These are phyloP conservation scores for Mercurialis annua DNA, from an alignment of 345 rosid genomes.

Conservation along the genomic window DNA sequence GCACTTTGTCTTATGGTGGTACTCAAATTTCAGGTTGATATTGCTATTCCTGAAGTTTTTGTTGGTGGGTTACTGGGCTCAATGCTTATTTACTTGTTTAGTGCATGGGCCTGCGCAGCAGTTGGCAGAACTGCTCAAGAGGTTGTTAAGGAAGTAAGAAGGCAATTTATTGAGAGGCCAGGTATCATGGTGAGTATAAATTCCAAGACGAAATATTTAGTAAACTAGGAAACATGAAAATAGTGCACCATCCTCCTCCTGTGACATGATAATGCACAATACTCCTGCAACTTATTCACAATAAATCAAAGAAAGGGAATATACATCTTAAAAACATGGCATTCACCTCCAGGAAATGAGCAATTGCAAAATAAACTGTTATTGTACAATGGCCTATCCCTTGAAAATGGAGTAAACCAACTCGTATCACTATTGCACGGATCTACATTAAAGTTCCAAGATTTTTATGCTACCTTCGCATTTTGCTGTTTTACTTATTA, in stretches of 20 bases:
- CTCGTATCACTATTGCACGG: not conserved
- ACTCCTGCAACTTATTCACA: too few species aligned
- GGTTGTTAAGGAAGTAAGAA: conserved; percentile 97
- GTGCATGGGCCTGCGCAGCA: conserved; percentile 96
- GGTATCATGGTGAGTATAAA: conserved; percentile 80
- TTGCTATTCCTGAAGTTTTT: conserved; percentile 94
- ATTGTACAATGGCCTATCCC: not conserved
- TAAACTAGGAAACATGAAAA: not conserved
- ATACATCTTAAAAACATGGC: conserved; percentile 7
- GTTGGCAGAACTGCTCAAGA: conserved; percentile 99
- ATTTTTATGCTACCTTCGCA: not conserved
- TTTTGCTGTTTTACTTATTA: not conserved
- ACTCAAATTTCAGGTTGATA: conserved; percentile 67
- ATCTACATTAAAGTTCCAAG: conserved; percentile 1
- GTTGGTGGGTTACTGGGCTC: conserved; percentile 94
- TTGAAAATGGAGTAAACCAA: conserved; percentile 2
- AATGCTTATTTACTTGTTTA: conserved; percentile 92
- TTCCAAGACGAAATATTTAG: not conserved
- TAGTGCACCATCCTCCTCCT: not conserved
- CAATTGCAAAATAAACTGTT: not conserved
- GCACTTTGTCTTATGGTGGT: not conserved
- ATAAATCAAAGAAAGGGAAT: not conserved
- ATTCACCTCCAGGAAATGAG: not conserved
- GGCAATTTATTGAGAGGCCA: conserved; percentile 98
- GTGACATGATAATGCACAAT: too few species aligned